These are phyloP conservation scores for Diospyros kaki DNA, from an alignment of 148 eudicot genomes.

Conservation along the genomic window DNA sequence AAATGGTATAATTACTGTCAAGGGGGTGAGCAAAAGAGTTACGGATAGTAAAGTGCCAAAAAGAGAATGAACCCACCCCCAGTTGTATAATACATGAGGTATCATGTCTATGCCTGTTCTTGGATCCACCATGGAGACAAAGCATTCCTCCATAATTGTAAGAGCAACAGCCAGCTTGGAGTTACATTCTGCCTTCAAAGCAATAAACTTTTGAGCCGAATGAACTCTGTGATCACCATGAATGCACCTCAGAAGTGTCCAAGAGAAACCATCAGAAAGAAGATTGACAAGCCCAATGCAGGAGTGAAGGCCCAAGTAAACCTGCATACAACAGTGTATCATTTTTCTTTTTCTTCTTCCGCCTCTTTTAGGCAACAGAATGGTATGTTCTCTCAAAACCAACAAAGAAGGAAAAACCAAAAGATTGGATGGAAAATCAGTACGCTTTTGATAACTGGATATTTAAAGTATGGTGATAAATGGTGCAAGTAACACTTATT, in stretches of 20 bases:
- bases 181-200: constrained; percentile 93
- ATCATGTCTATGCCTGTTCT: constrained; percentile 96
- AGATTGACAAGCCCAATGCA: constrained; percentile 54
- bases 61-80: constrained; percentile 57
- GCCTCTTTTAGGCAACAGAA: too few species aligned
- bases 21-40: too few species aligned
- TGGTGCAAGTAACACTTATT: background rate
- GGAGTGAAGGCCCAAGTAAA: constrained; percentile 69
- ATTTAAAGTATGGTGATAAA: background rate
- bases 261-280: constrained; percentile 58
- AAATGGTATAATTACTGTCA: too few species aligned
- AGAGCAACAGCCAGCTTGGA: constrained; percentile 90
- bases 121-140: constrained; percentile 92
- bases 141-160: constrained; percentile 96
- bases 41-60: too few species aligned
- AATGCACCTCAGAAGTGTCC: constrained; percentile 83
- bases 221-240: constrained; percentile 77
- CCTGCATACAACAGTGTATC: constrained; percentile 39
- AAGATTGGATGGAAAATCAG: background rate
- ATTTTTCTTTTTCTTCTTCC: too few species aligned
- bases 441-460: background rate
- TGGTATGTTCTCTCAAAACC: constrained; percentile 1
- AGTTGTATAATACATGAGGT: constrained; percentile 91
- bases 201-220: constrained; percentile 54
- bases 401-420: background rate